Percentiles rank a stretch among this genome's conserved stretches.
phyloP scores from a whole-genome alignment of 495 filamentous ascomycete species.

The Aspergillus cristatus region DNA sequence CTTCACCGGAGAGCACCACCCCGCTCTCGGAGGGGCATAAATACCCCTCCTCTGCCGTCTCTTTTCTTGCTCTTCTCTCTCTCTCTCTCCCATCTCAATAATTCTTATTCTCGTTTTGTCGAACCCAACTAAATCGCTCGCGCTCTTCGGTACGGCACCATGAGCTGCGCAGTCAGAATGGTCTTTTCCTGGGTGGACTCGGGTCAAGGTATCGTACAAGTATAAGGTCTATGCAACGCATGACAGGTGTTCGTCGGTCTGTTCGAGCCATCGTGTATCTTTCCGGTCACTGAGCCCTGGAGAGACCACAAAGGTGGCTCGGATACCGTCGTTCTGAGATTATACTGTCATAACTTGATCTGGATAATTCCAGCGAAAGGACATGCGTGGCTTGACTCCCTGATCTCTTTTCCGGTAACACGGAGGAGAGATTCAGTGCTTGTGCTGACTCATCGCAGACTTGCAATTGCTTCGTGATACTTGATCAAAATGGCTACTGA shows the following conservation, averaged over 20 bases:
- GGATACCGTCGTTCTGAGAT: constrained; percentile 47
- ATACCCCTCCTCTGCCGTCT: constrained; percentile 9
- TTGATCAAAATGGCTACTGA: constrained; percentile 55
- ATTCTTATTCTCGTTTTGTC: constrained; percentile 2
- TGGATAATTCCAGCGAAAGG: constrained; percentile 80
- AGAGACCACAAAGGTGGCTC: not conserved
- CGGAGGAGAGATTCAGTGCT: constrained; percentile 1
- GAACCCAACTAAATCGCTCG: constrained; percentile 4
- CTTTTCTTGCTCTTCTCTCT: constrained; percentile 2
- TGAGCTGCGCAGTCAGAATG: constrained; percentile 23
- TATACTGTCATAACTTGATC: constrained; percentile 72
- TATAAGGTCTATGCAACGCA: constrained; percentile 46
- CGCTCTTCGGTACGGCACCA: constrained; percentile 25
- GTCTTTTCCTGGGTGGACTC: constrained; percentile 21
- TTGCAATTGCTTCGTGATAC: constrained; percentile 12
- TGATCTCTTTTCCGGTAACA: constrained; percentile 10
- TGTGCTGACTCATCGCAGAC: constrained; percentile 15
- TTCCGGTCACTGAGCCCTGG: not conserved
- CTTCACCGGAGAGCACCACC: too few relatives aligned
- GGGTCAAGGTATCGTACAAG: constrained; percentile 51
- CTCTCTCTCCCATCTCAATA: constrained; percentile 3
- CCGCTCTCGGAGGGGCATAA: too few relatives aligned
- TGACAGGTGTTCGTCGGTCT: constrained; percentile 48
- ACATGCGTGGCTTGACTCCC: constrained; percentile 52
- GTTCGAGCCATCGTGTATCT: not conserved